Base-by-base conservation (phyloP, 2,329 filamentous ascomycete genomes). In the Diaporthe velutina region DNA sequence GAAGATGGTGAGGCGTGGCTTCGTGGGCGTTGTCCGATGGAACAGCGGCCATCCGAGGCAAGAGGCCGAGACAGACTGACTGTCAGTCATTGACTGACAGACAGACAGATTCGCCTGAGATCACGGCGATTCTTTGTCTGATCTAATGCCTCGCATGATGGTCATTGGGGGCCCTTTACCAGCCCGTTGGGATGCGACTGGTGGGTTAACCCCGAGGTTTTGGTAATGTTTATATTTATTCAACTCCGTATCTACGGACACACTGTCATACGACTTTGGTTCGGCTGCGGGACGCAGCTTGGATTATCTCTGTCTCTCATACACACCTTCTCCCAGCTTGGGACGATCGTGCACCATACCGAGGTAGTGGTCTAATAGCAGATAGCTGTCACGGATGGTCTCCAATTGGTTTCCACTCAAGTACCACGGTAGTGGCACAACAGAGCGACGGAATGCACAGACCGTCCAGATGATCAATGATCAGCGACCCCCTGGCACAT, bases 1-100 rank as follows among this genome's bases (percentile, higher is more conserved):
- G 64, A 68, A 68, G 64, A 68, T 68, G 64, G 64, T 68, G 64
- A 68, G 48, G 64, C 64, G 33, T 68, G 64, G 64, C 60, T 64
- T 9, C 60, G 40, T 33, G 40, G 40, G 60, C 25, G 64, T 40
- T 68, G 64, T 54, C 64, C 64, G 64, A 68, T 68, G 64, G 64
- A 68, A 68, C 64, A 40, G 48, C 64, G 64, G 64, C 64, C 64
- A 68, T 52, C 64, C 64, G 64, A 68, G 48, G 64, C 48, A 68
- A 38, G 48, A 54, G 64, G 64, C 64, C 64, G 64, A 68, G 64
- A 68, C 48, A 68, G 25, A 54, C 28, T 30, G 52, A 30, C 28
- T 54, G 50, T 28, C 52, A 54, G 52, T 17, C 52, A 54, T 25
- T 17, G 13, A 54, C 52, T 28, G 48, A 40, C 64, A 68, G 48